These are phyloP conservation scores for Apostasia shenzhenica DNA, from an alignment of 106 monocot genomes.

Conservation along the genomic window DNA sequence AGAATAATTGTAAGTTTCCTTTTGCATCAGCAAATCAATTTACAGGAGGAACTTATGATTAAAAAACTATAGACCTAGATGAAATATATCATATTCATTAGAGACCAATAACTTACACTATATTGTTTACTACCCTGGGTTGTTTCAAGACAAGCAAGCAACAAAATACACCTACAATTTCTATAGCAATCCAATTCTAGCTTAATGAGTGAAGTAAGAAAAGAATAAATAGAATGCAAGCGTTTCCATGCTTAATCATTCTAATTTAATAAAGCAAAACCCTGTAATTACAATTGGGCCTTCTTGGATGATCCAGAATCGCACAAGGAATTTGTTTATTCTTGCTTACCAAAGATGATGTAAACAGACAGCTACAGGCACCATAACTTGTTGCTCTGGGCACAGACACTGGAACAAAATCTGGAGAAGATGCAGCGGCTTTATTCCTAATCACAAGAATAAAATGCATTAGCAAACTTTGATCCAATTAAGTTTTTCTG, in stretches of 20 bases:
- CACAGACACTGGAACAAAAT: neutral
- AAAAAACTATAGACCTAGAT: no score
- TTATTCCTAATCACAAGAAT: neutral
- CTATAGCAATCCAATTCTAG: neutral
- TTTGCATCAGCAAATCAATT: no score
- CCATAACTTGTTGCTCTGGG: neutral
- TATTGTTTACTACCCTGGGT: no score
- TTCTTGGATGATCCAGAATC: neutral
- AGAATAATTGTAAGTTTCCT: no score
- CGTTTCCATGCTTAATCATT: neutral
- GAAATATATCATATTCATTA: no score
- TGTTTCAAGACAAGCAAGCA: no score
- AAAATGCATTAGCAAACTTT: neutral
- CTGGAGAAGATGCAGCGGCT: neutral
- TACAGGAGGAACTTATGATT: no score
- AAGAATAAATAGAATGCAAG: neutral
- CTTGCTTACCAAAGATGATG: neutral
- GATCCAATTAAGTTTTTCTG: neutral
- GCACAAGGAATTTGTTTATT: neutral
- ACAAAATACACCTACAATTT: neutral
- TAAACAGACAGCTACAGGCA: neutral
- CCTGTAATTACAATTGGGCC: neutral
- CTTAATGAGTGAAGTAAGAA: slow-evolving; percentile 1
- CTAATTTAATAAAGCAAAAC: neutral
- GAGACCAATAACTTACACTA: no score